Evolutionary conservation across 2,329 filamentous ascomycete genomes (phyloP).

Genomic region (Fusarium sp.): DNA sequence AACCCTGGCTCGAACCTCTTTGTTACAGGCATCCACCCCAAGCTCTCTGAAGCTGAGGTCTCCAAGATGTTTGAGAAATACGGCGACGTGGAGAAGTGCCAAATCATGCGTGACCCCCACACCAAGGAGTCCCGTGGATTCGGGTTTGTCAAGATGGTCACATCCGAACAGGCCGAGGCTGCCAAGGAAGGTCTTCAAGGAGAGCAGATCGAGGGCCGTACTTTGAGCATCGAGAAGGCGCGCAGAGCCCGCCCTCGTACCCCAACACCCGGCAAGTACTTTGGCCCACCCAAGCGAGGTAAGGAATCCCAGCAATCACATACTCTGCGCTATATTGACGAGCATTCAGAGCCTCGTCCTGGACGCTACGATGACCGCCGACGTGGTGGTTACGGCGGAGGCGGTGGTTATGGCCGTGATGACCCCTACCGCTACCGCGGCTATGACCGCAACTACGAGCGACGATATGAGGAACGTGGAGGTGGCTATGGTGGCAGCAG

Average conservation of each 20-base stretch:
- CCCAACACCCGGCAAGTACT: slow-evolving; percentile 98
- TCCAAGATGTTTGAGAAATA: slow-evolving; percentile 98
- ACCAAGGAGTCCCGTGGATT: slow-evolving; percentile 99
- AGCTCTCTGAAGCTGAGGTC: slow-evolving; percentile 89
- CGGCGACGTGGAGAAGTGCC: slow-evolving; percentile 98
- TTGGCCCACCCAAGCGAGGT: slow-evolving; percentile 98
- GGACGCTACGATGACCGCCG: slow-evolving; percentile 71
- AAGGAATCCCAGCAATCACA: slow-evolving; percentile 55
- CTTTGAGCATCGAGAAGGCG: slow-evolving; percentile 98
- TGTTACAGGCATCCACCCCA: slow-evolving; percentile 97
- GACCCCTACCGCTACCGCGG: slow-evolving; percentile 70
- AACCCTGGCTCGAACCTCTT: slow-evolving; percentile 99
- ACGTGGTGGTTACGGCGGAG: slow-evolving; percentile 69
- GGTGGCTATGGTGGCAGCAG: slow-evolving; percentile 56
- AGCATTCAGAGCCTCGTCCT: slow-evolving; percentile 54
- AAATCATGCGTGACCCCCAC: slow-evolving; percentile 99
- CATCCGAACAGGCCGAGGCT: slow-evolving; percentile 93
- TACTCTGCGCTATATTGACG: slow-evolving; percentile 24
- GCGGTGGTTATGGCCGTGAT: slow-evolving; percentile 63
- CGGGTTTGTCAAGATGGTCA: slow-evolving; percentile 99
- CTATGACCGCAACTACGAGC: slow-evolving; percentile 59
- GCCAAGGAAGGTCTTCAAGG: slow-evolving; percentile 97
- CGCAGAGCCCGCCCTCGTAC: slow-evolving; percentile 94
- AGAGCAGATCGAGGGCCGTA: slow-evolving; percentile 94
- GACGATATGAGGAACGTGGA: slow-evolving; percentile 63